phyloP scores from a whole-genome alignment of 108 stramenopile species.

The Nannochloropsis oceanica region DNA sequence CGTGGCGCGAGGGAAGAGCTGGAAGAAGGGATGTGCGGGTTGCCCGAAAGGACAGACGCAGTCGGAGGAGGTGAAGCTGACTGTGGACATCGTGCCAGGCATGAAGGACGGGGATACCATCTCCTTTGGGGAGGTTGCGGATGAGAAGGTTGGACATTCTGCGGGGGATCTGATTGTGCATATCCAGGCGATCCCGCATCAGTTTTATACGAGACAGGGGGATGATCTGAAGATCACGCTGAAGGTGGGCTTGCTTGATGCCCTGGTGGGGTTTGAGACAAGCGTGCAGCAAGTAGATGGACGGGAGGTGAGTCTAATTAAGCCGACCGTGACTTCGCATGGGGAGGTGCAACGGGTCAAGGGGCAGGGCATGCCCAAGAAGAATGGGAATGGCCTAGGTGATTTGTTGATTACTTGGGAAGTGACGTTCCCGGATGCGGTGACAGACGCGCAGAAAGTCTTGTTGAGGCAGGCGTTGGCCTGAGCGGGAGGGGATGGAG shows the following conservation, averaged over 20 bases:
- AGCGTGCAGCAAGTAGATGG: slow-evolving; percentile 44
- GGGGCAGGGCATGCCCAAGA: slow-evolving; percentile 46
- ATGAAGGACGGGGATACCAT: slow-evolving; percentile 61
- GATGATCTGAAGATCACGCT: slow-evolving; percentile 41
- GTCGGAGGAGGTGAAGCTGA: slow-evolving; percentile 77
- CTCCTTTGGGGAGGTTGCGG: slow-evolving; percentile 48
- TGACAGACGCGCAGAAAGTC: slow-evolving; percentile 7
- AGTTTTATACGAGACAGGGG: slow-evolving; percentile 30
- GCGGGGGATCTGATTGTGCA: slow-evolving; percentile 41
- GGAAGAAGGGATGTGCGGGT: slow-evolving; percentile 58
- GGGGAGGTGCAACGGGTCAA: slow-evolving; percentile 19
- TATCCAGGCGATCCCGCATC: slow-evolving; percentile 36
- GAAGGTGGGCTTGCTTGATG: slow-evolving; percentile 41
- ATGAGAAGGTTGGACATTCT: slow-evolving; percentile 35
- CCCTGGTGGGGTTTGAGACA: slow-evolving; percentile 41
- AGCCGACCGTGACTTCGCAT: slow-evolving; percentile 27
- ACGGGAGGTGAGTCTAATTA: slow-evolving; percentile 24
- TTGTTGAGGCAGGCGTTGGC: neutral
- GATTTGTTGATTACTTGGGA: slow-evolving; percentile 24
- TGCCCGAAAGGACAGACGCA: slow-evolving; percentile 80
- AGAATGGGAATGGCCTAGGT: slow-evolving; percentile 18
- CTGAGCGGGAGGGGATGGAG: neutral
- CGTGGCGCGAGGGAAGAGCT: slow-evolving; percentile 79
- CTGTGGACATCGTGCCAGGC: slow-evolving; percentile 67
- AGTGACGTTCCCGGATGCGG: slow-evolving; percentile 17